Percentiles rank a stretch among this genome's conserved stretches.
phyloP scores from a whole-genome alignment of 345 rosid genomes.

The Camelina sativa region DNA sequence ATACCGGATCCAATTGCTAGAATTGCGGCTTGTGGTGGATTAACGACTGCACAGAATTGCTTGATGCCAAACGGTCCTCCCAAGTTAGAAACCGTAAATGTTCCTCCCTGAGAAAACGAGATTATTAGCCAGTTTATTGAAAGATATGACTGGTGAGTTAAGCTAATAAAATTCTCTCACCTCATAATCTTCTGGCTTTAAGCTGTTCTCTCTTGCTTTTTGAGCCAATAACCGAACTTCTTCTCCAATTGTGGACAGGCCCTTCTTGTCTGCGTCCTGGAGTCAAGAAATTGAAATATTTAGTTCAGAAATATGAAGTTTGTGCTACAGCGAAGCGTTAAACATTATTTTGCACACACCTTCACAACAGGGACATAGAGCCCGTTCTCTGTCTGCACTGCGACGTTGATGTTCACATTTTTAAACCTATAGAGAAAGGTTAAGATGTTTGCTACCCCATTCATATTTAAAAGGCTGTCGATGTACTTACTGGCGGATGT shows the following conservation, averaged over 20 bases:
- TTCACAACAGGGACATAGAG: slow-evolving; percentile 92
- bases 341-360: slow-evolving; percentile 49
- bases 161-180: slow-evolving; percentile 41
- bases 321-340: slow-evolving; percentile 9
- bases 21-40: slow-evolving; percentile 97
- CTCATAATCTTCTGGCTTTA: slow-evolving; percentile 97
- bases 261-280: slow-evolving; percentile 97
- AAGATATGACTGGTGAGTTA: not conserved
- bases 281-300: slow-evolving; percentile 16
- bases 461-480: slow-evolving; percentile 1
- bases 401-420: slow-evolving; percentile 87
- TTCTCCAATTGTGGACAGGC: slow-evolving; percentile 74
- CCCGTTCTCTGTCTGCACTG: slow-evolving; percentile 97
- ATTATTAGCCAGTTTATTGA: not conserved
- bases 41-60: slow-evolving; percentile 93
- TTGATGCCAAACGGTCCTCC: slow-evolving; percentile 91
- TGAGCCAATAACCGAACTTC: slow-evolving; percentile 89
- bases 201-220: slow-evolving; percentile 85
- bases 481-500: slow-evolving; percentile 85
- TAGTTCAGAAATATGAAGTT: slow-evolving; percentile 19
- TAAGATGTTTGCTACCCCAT: not conserved
- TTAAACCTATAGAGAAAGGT: slow-evolving; percentile 57
- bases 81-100: slow-evolving; percentile 92
- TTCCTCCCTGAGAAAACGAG: slow-evolving; percentile 76
- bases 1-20: slow-evolving; percentile 95